A percentile compares a stretch with the other conserved stretches of the same genome.
Evolutionary conservation across 495 filamentous ascomycete species (phyloP).

Genomic region (Neurospora sp.): DNA sequence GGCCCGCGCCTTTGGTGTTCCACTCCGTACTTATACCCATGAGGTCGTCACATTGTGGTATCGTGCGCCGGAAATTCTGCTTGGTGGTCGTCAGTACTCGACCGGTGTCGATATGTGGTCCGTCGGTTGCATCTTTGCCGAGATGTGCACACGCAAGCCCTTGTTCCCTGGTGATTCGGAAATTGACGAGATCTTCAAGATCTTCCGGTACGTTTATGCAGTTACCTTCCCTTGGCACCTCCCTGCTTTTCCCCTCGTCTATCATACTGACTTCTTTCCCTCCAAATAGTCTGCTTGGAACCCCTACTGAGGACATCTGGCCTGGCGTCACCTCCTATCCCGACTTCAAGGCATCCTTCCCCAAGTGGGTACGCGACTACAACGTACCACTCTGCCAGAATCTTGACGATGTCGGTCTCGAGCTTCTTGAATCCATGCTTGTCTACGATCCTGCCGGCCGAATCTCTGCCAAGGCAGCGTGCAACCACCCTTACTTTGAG

Average conservation of each 20-base stretch:
- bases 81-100: conserved; percentile 94
- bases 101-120: conserved; percentile 99
- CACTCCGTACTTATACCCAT: conserved; percentile 93
- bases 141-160: conserved; percentile 98
- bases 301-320: conserved; percentile 80
- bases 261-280: conserved; percentile 1
- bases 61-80: conserved; percentile 91
- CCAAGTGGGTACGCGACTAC: conserved; percentile 80
- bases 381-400: conserved; percentile 39
- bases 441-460: conserved; percentile 91
- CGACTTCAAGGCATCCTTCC: conserved; percentile 94
- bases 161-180: conserved; percentile 97
- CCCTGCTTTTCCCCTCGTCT: background rate
- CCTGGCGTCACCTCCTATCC: conserved; percentile 96
- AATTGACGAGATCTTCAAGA: conserved; percentile 99
- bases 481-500: conserved; percentile 86
- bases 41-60: conserved; percentile 99
- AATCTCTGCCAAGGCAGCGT: conserved; percentile 92
- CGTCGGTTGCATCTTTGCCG: conserved; percentile 95
- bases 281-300: conserved; percentile 66
- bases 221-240: background rate
- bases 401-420: conserved; percentile 65
- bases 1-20: conserved; percentile 92
- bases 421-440: conserved; percentile 84
- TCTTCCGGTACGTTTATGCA: conserved; percentile 65